phyloP scores from a whole-genome alignment of 495 filamentous ascomycete species.

The Penicillium mononematosum region DNA sequence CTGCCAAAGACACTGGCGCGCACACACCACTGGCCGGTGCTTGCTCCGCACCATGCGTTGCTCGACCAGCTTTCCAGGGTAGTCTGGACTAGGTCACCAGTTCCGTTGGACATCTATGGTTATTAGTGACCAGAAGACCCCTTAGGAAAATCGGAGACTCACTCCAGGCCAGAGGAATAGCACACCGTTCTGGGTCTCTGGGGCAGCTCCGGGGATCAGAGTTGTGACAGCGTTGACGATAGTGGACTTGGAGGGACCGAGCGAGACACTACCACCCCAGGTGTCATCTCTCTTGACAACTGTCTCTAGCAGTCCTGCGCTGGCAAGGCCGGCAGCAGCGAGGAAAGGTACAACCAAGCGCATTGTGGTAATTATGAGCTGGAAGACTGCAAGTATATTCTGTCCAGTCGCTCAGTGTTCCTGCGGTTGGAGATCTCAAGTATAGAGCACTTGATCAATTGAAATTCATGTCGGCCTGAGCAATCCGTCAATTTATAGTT shows the following conservation, averaged over 20 bases:
- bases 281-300: conserved; percentile 27
- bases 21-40: conserved; percentile 39
- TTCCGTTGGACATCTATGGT: conserved; percentile 41
- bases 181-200: conserved; percentile 36
- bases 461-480: background rate
- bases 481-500: background rate
- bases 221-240: conserved; percentile 45
- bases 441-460: too few relatives aligned
- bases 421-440: background rate
- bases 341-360: conserved; percentile 10
- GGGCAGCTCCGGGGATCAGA: conserved; percentile 37
- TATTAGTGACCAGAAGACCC: background rate
- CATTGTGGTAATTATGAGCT: conserved; percentile 5
- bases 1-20: conserved; percentile 41
- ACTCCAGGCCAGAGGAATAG: conserved; percentile 44
- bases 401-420: background rate
- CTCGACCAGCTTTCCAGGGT: conserved; percentile 36
- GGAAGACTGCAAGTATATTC: background rate
- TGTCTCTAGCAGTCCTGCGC: conserved; percentile 7
- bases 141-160: background rate
- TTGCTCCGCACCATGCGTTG: conserved; percentile 39
- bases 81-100: conserved; percentile 43
- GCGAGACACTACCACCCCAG: conserved; percentile 42
- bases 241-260: conserved; percentile 40
- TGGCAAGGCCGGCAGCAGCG: conserved; percentile 9